Conservation (phyloP, 208 protist genomes). For the Trypanosoma platydactyli region DNA sequence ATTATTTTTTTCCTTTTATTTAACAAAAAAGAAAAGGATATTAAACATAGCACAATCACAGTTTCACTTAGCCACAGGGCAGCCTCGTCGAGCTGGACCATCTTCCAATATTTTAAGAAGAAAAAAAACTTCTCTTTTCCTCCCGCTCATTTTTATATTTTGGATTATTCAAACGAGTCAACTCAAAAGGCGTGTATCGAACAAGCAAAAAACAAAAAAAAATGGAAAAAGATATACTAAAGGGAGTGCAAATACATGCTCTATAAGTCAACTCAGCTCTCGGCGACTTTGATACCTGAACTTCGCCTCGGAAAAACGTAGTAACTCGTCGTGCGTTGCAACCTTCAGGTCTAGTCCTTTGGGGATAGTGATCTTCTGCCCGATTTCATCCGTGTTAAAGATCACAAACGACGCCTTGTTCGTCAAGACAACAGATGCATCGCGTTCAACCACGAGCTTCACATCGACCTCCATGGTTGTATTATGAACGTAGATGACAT, state of each 20-base stretch:
- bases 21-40: conserved; percentile 17
- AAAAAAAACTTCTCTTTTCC: not conserved
- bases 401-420: conserved; percentile 88
- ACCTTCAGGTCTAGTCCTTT: conserved; percentile 61
- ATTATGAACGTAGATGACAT: conserved; percentile 86
- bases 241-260: not conserved
- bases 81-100: too few species aligned
- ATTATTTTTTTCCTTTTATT: not conserved
- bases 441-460: conserved; percentile 61
- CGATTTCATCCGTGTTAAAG: conserved; percentile 85
- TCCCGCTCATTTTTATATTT: too few species aligned
- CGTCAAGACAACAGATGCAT: conserved; percentile 56
- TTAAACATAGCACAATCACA: conserved; percentile 6
- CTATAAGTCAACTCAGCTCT: conserved; percentile 10
- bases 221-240: not conserved
- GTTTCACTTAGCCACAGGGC: too few species aligned
- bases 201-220: conserved; percentile 13
- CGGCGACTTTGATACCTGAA: conserved; percentile 53
- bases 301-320: conserved; percentile 66
- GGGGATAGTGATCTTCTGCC: conserved; percentile 70
- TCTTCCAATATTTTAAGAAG: conserved; percentile 1
- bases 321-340: conserved; percentile 73
- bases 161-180: conserved; percentile 24
- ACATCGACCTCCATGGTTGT: conserved; percentile 92
- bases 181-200: too few species aligned